Conservation (phyloP, 164 flowering plant genomes). For the Chimonanthus praecox region DNA sequence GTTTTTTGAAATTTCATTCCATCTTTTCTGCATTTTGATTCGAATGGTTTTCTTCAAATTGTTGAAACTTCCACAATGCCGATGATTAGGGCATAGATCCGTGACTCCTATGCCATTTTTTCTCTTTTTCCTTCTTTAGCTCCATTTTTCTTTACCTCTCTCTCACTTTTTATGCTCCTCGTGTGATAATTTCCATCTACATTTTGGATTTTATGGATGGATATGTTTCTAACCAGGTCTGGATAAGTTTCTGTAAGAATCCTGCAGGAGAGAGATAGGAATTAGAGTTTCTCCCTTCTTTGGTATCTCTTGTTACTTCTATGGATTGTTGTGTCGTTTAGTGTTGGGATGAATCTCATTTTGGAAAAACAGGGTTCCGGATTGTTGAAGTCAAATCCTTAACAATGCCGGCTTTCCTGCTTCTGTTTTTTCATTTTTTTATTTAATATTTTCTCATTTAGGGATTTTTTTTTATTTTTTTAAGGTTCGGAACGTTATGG, state of each 20-base stretch:
- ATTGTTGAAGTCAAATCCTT: no score
- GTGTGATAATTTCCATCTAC: neutral
- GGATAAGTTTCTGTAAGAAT: neutral
- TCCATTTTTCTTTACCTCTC: neutral
- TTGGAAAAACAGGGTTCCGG: no score
- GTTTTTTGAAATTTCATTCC: neutral
- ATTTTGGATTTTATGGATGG: neutral
- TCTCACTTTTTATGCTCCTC: no score
- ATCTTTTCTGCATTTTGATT: neutral
- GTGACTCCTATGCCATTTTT: neutral
- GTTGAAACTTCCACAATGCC: neutral
- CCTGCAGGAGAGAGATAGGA: neutral
- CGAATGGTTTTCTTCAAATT: neutral
- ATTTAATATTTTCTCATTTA: no score
- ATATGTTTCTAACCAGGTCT: neutral
- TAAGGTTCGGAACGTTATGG: no score
- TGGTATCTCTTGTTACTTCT: neutral
- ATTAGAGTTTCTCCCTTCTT: neutral
- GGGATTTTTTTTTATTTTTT: no score
- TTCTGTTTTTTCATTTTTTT: no score
- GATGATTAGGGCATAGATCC: constrained; percentile 6
- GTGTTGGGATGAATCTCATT: no score
- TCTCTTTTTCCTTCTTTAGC: neutral
- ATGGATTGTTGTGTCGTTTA: neutral
- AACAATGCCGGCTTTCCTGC: no score